phyloP scores from a whole-genome alignment of 345 rosid genomes.

The Ailanthus altissimus region DNA sequence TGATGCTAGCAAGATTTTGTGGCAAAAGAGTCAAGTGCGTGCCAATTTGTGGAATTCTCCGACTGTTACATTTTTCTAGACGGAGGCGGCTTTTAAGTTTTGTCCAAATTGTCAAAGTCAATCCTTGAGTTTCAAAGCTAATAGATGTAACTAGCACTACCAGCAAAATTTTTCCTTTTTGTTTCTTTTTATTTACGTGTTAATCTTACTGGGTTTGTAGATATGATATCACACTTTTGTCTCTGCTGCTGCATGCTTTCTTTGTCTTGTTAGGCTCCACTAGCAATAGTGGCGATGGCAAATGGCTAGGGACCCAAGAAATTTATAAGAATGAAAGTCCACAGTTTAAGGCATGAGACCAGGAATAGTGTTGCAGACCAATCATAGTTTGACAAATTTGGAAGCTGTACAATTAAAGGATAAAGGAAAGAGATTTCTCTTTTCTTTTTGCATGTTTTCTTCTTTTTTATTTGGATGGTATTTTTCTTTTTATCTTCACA shows the following conservation, averaged over 20 bases:
- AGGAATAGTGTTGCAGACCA: not conserved
- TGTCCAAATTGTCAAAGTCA: not conserved
- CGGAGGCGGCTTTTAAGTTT: not conserved
- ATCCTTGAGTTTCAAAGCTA: not conserved
- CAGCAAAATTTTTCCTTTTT: not conserved
- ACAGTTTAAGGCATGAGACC: not conserved
- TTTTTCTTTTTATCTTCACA: not conserved
- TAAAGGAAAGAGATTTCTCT: too few relatives aligned
- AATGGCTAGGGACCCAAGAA: not conserved
- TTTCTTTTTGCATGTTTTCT: not conserved
- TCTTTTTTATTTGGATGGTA: not conserved
- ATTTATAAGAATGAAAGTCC: not conserved
- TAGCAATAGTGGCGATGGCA: not conserved
- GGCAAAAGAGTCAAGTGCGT: not conserved
- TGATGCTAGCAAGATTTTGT: not conserved
- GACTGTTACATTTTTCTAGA: not conserved
- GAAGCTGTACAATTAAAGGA: too few relatives aligned
- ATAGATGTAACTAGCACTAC: not conserved
- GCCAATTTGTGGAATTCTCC: not conserved
- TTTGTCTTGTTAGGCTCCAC: conserved; percentile 10
- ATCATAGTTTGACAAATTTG: not conserved
- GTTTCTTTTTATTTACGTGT: not conserved
- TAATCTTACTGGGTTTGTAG: not conserved
- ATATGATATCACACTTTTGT: not conserved
- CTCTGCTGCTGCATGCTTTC: not conserved